These are phyloP conservation scores for thale cress (Arabidopsis thaliana) DNA, from an alignment of 345 rosid genomes.

Conservation along the genomic window TAIR10.1 NC_003074.8:3316501-3317000, in stretches of 20 bases:
- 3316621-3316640: conserved; percentile 73
- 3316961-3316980: conserved; percentile 72
- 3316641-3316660: conserved; percentile 71
- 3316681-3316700: conserved; percentile 93
- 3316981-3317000: conserved; percentile 78
- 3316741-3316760: conserved; percentile 75
- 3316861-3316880: conserved; percentile 51
- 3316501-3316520: conserved; percentile 20
- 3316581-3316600: not conserved
- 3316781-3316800: conserved; percentile 62
- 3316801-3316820: conserved; percentile 68
- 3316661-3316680: conserved; percentile 88
- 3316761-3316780: conserved; percentile 66
- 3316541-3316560: conserved; percentile 24
- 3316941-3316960: conserved; percentile 96
- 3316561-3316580: conserved; percentile 23
- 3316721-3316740: conserved; percentile 67
- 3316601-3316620: conserved; percentile 80
- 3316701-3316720: conserved; percentile 81
- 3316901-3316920: conserved; percentile 67
- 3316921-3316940: conserved; percentile 89
- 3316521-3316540: conserved; percentile 5
- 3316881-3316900: conserved; percentile 60
- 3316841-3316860: conserved; percentile 56
- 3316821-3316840: conserved; percentile 56